Conservation (phyloP, 305 asterid species). For the Fraxinus nigra region DNA sequence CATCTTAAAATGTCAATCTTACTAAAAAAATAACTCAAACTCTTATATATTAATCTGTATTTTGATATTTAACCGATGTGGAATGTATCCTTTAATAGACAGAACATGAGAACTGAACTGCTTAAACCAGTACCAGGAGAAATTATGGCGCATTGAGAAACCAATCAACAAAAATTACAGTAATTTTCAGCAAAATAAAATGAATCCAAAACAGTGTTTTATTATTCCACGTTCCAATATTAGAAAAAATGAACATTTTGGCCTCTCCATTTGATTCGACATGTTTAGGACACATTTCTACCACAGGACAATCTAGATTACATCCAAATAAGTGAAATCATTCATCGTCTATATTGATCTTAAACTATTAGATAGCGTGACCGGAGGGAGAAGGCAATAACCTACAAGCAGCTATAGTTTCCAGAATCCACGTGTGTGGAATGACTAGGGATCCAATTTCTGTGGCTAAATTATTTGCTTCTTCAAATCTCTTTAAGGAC, state of each 20-base stretch:
- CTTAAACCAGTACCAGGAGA: background rate
- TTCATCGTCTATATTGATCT: background rate
- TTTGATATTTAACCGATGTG: background rate
- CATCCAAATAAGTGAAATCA: background rate
- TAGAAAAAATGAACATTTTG: background rate
- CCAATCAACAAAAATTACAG: background rate
- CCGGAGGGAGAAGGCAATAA: constrained; percentile 33
- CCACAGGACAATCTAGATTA: background rate
- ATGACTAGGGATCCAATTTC: constrained; percentile 34
- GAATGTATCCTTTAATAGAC: background rate
- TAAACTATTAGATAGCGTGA: background rate
- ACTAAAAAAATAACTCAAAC: background rate
- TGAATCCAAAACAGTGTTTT: background rate
- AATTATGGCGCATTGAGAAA: background rate
- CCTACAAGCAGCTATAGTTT: constrained; percentile 67
- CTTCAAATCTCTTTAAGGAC: constrained; percentile 31
- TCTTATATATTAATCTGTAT: background rate
- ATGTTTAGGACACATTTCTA: background rate
- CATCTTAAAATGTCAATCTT: background rate
- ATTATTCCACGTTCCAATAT: background rate
- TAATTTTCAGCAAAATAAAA: background rate
- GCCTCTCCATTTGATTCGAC: background rate
- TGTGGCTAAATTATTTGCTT: constrained; percentile 46
- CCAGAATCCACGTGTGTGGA: constrained; percentile 90
- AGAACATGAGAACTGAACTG: background rate